Evolutionary conservation across 2,329 filamentous ascomycete species (phyloP).

Genomic region (Diaporthe longicolla): DNA sequence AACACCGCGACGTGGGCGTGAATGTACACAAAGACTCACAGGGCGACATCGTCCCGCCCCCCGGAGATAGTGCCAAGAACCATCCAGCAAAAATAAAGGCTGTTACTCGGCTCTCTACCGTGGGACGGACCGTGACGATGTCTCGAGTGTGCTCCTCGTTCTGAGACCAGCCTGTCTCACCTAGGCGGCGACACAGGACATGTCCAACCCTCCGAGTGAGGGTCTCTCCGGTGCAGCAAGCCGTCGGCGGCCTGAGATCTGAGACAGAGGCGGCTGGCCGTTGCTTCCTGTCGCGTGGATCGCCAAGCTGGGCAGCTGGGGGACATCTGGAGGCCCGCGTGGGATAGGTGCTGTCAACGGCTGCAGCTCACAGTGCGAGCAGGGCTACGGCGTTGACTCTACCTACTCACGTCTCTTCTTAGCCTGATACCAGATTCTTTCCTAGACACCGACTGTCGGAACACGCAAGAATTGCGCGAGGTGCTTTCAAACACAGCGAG

Average conservation of each 20-base stretch:
- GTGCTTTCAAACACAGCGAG: neutral
- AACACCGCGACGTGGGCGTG: neutral
- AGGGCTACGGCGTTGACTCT: neutral
- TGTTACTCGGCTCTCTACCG: neutral
- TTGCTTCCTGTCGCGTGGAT: conserved; percentile 16
- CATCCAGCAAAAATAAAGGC: neutral
- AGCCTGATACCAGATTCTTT: neutral
- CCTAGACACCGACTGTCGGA: neutral
- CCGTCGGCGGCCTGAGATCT: neutral
- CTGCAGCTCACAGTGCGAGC: conserved; percentile 2
- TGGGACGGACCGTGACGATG: neutral
- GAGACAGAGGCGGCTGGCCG: neutral
- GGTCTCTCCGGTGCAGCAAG: conserved; percentile 25
- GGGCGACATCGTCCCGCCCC: neutral
- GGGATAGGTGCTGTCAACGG: neutral
- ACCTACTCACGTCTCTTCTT: neutral
- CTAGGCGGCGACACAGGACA: neutral
- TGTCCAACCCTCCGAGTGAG: neutral
- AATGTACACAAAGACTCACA: neutral
- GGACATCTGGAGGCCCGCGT: neutral
- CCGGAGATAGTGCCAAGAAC: too few relatives aligned
- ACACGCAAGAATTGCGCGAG: neutral
- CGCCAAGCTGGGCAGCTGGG: neutral
- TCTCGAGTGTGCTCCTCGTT: neutral
- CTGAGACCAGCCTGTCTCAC: conserved; percentile 27